A percentile compares a stretch with the other conserved stretches of the same genome.
Conservation (phyloP, 176 grass and related monocot species). For the Rhynchospora tenuis region DNA sequence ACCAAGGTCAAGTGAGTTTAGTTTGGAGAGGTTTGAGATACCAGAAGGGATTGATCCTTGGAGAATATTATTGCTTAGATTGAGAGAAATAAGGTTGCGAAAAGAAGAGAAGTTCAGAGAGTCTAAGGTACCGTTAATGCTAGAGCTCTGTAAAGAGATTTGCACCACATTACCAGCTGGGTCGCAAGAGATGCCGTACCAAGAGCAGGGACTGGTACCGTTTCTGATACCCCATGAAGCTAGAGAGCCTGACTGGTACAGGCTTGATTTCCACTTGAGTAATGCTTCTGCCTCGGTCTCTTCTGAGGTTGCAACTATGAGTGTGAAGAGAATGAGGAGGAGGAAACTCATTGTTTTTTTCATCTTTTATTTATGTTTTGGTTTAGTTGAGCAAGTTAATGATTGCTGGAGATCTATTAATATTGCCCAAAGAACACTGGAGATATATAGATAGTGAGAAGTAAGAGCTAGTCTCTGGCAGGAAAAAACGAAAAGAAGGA, state of each 20-base stretch:
- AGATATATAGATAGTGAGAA: background rate
- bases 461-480: background rate
- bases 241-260: conserved; percentile 30
- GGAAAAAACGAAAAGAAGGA: background rate
- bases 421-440: background rate
- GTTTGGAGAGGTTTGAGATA: conserved; percentile 26
- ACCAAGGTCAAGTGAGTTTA: conserved; percentile 29
- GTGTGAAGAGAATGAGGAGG: background rate
- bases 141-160: conserved; percentile 31
- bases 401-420: background rate
- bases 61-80: conserved; percentile 65
- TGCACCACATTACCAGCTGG: conserved; percentile 31
- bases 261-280: conserved; percentile 52
- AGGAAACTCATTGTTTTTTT: background rate
- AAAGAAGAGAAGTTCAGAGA: conserved; percentile 46
- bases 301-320: conserved; percentile 16
- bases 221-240: conserved; percentile 41
- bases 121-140: conserved; percentile 51
- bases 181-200: conserved; percentile 62
- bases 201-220: conserved; percentile 36
- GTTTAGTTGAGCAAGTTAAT: background rate
- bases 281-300: conserved; percentile 42
- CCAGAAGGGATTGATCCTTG: conserved; percentile 34
- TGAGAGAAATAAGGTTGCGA: conserved; percentile 32
- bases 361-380: background rate